These are phyloP conservation scores for Colletotrichum musicola DNA, from an alignment of 2,329 filamentous ascomycete genomes.

Conservation along the genomic window DNA sequence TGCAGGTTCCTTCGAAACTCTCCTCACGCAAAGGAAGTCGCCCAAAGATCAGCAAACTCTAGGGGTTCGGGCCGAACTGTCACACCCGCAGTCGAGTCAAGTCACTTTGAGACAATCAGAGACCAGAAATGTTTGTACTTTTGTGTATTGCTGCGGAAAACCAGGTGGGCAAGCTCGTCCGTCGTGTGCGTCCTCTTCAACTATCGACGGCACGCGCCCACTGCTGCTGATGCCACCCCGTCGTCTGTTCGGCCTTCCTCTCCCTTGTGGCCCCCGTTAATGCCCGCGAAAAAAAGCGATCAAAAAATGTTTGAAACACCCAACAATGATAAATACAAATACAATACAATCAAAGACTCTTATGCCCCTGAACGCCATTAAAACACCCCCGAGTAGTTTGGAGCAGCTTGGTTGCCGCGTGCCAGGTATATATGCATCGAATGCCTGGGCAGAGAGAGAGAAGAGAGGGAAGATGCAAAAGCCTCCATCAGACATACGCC, in stretches of 20 bases:
- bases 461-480: conserved; percentile 28
- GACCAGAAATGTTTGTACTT: not conserved
- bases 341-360: conserved; percentile 32
- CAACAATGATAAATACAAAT: conserved; percentile 36
- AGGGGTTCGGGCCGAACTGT: not conserved
- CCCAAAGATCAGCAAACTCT: not conserved
- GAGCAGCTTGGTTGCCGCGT: conserved; percentile 19
- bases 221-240: conserved; percentile 21
- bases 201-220: conserved; percentile 11
- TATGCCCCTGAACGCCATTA: conserved; percentile 34
- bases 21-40: no score
- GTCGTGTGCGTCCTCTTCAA: conserved; percentile 11
- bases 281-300: conserved; percentile 2
- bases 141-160: conserved; percentile 36
- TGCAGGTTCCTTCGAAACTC: no score
- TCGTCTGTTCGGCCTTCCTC: not conserved
- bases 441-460: conserved; percentile 31
- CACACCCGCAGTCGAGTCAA: not conserved
- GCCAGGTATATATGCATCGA: conserved; percentile 37
- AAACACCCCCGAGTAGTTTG: conserved; percentile 22
- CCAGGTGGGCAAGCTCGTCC: conserved; percentile 19
- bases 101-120: not conserved
- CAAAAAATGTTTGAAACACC: conserved; percentile 20
- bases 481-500: conserved; percentile 18
- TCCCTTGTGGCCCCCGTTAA: not conserved